Evolutionary conservation across 495 filamentous ascomycete species (phyloP).

Genomic region (Xylaria telfairii): DNA sequence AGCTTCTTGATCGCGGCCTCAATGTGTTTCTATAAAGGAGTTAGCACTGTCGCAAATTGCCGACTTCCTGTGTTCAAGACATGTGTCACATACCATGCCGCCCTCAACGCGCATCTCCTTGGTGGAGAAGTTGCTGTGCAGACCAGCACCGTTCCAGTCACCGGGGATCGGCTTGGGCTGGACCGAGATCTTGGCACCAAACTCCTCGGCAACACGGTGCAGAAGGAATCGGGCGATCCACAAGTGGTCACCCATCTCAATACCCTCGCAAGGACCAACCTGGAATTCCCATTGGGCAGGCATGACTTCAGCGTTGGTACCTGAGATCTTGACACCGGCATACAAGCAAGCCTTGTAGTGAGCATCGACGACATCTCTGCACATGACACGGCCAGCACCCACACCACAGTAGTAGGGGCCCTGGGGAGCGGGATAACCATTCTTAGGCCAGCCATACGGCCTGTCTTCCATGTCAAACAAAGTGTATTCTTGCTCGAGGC

Average conservation of each 20-base stretch:
- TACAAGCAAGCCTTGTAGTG: slow-evolving; percentile 98
- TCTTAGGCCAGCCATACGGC: slow-evolving; percentile 95
- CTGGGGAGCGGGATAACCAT: slow-evolving; percentile 93
- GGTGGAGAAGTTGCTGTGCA: slow-evolving; percentile 91
- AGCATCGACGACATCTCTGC: slow-evolving; percentile 97
- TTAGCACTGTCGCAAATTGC: slow-evolving; percentile 17
- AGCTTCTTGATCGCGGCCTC: slow-evolving; percentile 87
- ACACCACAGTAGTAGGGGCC: slow-evolving; percentile 99
- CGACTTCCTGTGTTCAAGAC: neutral
- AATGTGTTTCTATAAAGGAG: slow-evolving; percentile 67
- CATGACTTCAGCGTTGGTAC: slow-evolving; percentile 99
- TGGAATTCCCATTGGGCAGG: slow-evolving; percentile 99
- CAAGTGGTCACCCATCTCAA: slow-evolving; percentile 94
- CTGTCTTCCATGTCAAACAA: slow-evolving; percentile 85
- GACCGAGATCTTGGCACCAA: slow-evolving; percentile 94
- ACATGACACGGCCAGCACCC: slow-evolving; percentile 95
- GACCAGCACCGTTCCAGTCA: slow-evolving; percentile 99
- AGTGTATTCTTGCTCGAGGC: slow-evolving; percentile 96
- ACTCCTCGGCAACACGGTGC: slow-evolving; percentile 95
- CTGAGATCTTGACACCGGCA: slow-evolving; percentile 90
- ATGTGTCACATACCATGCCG: slow-evolving; percentile 66
- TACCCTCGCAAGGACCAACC: slow-evolving; percentile 91
- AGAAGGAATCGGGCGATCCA: slow-evolving; percentile 98
- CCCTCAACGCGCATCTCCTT: slow-evolving; percentile 85
- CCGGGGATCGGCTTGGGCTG: slow-evolving; percentile 98